Percentiles rank a stretch among this genome's conserved stretches.
Evolutionary conservation across 176 grass and related monocot species (phyloP).

Genomic region (Avena sativa): DNA sequence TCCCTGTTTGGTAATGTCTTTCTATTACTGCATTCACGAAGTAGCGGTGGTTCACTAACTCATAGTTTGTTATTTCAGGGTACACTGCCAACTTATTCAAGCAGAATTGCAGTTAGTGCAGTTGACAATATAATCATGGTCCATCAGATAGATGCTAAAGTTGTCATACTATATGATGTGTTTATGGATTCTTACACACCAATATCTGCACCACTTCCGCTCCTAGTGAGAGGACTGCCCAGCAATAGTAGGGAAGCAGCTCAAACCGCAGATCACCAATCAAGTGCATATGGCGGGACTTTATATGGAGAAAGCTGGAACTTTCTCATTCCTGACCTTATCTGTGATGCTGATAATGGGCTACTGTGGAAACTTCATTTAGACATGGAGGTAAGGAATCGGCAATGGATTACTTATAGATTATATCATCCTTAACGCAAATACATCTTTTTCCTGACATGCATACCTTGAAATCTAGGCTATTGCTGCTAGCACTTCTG

Average conservation of each 20-base stretch:
- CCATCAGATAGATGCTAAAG: constrained; percentile 98
- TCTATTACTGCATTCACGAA: not conserved
- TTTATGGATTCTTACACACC: constrained; percentile 79
- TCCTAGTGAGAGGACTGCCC: constrained; percentile 68
- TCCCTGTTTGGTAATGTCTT: not conserved
- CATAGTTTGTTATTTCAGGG: constrained; percentile 59
- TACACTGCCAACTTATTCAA: constrained; percentile 81
- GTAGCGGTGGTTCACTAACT: constrained; percentile 25
- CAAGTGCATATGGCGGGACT: constrained; percentile 78
- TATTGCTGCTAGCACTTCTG: constrained; percentile 94
- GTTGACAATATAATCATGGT: constrained; percentile 93
- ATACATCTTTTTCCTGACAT: constrained; percentile 29
- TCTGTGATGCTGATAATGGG: constrained; percentile 88
- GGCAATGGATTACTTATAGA: constrained; percentile 7
- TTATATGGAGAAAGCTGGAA: constrained; percentile 90
- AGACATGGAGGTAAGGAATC: constrained; percentile 77
- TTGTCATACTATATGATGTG: constrained; percentile 91
- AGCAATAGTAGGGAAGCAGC: constrained; percentile 61
- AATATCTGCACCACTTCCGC: constrained; percentile 94
- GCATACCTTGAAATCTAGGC: constrained; percentile 56
- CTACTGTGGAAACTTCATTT: constrained; percentile 89
- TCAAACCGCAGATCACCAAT: constrained; percentile 61
- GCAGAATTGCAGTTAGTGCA: constrained; percentile 83
- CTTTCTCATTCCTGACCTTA: constrained; percentile 89
- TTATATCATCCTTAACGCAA: constrained; percentile 13